A percentile compares a stretch with the other conserved stretches of the same genome.
phyloP scores from a whole-genome alignment of 1,284 basidiomycete genomes.

The Cryptococcus wingfieldii region DNA sequence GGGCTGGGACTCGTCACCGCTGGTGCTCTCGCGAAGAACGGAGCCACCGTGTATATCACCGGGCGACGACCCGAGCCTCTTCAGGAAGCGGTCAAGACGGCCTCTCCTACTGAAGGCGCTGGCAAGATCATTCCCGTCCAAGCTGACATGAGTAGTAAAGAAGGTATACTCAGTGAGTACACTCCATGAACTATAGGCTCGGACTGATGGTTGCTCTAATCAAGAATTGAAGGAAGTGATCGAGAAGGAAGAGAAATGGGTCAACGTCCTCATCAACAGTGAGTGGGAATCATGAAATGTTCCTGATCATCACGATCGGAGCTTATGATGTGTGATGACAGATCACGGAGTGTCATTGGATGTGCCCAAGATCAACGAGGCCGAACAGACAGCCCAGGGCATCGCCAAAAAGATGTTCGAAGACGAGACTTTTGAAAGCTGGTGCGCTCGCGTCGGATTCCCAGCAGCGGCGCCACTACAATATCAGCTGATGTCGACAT shows the following conservation, averaged over 20 bases:
- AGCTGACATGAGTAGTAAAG: constrained; percentile 42
- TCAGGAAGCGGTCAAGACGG: no score
- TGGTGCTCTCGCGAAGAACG: constrained; percentile 40
- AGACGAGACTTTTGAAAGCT: constrained; percentile 38
- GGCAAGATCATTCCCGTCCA: constrained; percentile 41
- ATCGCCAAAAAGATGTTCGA: constrained; percentile 45
- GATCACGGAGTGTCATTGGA: constrained; percentile 43
- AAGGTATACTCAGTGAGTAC: constrained; percentile 38
- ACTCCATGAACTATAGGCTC: background rate
- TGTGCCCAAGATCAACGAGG: constrained; percentile 26
- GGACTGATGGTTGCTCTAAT: background rate
- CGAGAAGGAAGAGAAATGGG: constrained; percentile 32
- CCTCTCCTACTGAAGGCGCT: no score
- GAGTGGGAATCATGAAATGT: constrained; percentile 4
- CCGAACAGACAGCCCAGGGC: constrained; percentile 41
- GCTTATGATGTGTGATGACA: constrained; percentile 5
- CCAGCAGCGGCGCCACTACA: background rate
- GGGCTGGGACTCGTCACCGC: constrained; percentile 44
- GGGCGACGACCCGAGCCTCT: constrained; percentile 40
- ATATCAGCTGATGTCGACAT: background rate
- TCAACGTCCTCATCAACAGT: constrained; percentile 43
- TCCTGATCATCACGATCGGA: no score
- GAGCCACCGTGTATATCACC: constrained; percentile 44
- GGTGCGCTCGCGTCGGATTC: constrained; percentile 17
- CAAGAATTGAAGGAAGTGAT: constrained; percentile 32